phyloP scores from a whole-genome alignment of 2,329 filamentous ascomycete genomes.

The Sordariomycetes sp. region DNA sequence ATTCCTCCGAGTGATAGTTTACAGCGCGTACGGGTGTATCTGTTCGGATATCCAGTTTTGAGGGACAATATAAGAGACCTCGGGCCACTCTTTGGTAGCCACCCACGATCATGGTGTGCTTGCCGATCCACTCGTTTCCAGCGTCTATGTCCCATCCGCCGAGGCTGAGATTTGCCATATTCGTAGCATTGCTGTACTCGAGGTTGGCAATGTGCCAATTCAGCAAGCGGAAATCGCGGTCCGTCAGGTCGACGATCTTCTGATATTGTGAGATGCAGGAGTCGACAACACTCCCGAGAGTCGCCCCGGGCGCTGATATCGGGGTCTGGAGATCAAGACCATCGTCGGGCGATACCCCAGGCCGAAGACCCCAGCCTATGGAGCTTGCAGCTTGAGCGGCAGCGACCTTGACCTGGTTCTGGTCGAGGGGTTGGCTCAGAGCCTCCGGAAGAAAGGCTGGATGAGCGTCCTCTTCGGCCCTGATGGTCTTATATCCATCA shows the following conservation, averaged over 20 bases:
- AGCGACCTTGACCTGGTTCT: constrained; percentile 1
- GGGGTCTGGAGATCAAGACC: constrained; percentile 63
- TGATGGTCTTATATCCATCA: constrained; percentile 60
- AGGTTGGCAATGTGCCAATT: constrained; percentile 99
- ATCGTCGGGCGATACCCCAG: constrained; percentile 48
- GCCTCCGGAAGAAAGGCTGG: constrained; percentile 42
- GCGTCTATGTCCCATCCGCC: constrained; percentile 94
- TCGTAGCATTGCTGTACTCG: constrained; percentile 93
- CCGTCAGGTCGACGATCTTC: constrained; percentile 67
- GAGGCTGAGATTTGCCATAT: constrained; percentile 76
- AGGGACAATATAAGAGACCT: constrained; percentile 69
- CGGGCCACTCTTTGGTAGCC: constrained; percentile 92
- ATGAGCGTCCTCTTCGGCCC: constrained; percentile 57
- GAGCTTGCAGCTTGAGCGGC: constrained; percentile 66
- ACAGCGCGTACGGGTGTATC: constrained; percentile 65
- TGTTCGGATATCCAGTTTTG: constrained; percentile 65
- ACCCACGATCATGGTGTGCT: constrained; percentile 85
- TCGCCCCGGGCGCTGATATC: constrained; percentile 55
- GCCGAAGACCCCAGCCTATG: constrained; percentile 74
- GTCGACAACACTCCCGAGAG: constrained; percentile 83
- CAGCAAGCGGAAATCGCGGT: constrained; percentile 79
- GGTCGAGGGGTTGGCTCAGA: constrained; percentile 12
- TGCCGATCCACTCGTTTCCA: constrained; percentile 93
- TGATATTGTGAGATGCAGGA: constrained; percentile 85
- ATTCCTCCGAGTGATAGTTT: constrained; percentile 42